These are phyloP conservation scores for Ulvella scutata DNA, from an alignment of 139 green algal genomes.

Conservation along the genomic window DNA sequence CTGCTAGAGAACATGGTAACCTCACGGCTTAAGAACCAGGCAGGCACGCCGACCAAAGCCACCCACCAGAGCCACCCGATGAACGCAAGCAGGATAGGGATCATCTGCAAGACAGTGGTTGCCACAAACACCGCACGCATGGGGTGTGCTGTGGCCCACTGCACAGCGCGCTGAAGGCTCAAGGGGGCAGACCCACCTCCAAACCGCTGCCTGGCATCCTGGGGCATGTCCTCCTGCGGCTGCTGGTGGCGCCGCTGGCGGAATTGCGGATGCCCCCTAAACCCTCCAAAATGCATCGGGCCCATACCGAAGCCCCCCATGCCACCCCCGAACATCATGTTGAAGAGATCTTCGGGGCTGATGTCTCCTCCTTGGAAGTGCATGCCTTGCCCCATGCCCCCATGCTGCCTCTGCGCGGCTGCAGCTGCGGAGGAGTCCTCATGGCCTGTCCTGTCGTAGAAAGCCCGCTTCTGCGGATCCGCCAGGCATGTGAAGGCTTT, in stretches of 20 bases:
- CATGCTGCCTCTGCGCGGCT: too few species aligned
- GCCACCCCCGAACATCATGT: neutral
- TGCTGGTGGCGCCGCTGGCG: neutral
- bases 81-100: neutral
- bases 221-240: neutral
- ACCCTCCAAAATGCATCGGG: neutral
- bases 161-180: neutral
- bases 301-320: neutral
- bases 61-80: neutral
- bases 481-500: neutral
- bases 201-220: constrained; percentile 1
- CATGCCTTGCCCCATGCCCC: neutral
- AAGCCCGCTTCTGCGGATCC: neutral
- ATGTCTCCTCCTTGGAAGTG: neutral
- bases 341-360: neutral
- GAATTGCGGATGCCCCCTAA: neutral
- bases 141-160: neutral
- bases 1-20: neutral
- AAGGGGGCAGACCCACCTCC: neutral
- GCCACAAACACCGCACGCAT: neutral
- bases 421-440: neutral
- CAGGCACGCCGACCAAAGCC: neutral
- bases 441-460: neutral
- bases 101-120: neutral
- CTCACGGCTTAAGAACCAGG: neutral